Base-by-base conservation (phyloP, 2,329 filamentous ascomycete genomes). In the Cylindrodendrum hubeiense region DNA sequence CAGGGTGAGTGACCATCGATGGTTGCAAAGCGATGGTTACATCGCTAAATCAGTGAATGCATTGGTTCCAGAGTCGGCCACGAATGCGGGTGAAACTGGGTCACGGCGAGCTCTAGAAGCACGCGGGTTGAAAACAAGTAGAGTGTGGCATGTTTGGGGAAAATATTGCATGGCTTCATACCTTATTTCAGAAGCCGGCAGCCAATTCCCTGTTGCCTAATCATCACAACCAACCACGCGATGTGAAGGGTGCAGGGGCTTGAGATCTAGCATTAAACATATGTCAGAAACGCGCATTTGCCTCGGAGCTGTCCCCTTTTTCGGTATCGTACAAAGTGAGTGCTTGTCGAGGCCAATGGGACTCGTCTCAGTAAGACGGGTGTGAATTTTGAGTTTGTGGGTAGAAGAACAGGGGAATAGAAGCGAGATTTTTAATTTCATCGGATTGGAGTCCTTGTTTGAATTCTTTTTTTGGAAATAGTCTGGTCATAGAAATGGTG, bases 11-110 rank as follows among this genome's bases (percentile, higher is more conserved):
- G 6, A 19, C 33, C 33, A 17, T 37, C 13, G 34, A 24, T 6
- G 28, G 15, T 15, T 54, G n/a, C 28, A 17, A 37, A 28, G 37
- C 33, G 8, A 52, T 60, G 41, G 58, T 54, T 60, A 54, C 58
- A 60, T 49, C 28, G 24, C 41, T 37, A 33, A 19, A 60, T 9
- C 4, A 12, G 17, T 41, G 34, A 28, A 30, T 39, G 37, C 24
- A 34, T 21, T 15, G 26, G 47, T 34, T 37, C 15, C 28, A 3
- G 17, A 39, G 30, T 34, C 37, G 47, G 21, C 12, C 9, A 33
- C 15, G 26, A 17, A 54, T 26, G 51, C 17, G 19, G 34, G 22
- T 39, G n/a, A 8, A 39, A 39, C 37, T 17, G 17, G 15, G 30
- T 21, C 9, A 34, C 49, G 22, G 49, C 8, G 21, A 44, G 7